Percentiles rank a stretch among this genome's conserved stretches.
Conservation (phyloP, 2,329 filamentous ascomycete species). For the Ceratocystis alfenasii region DNA sequence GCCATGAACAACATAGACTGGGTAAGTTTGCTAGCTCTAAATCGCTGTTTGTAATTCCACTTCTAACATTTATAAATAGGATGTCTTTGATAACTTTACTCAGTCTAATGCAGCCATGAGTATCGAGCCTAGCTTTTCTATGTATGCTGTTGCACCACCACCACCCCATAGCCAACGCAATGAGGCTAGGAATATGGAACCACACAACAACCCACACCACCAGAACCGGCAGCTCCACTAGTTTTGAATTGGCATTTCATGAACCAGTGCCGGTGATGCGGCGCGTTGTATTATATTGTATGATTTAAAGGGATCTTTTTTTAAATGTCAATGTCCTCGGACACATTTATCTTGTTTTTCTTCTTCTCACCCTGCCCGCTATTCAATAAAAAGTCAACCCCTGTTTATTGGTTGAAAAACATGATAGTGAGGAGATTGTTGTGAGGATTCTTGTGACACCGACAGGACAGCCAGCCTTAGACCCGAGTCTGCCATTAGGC, state of each 20-base stretch:
- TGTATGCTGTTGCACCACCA: neutral
- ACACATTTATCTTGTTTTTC: neutral
- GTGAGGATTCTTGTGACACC: too few species aligned
- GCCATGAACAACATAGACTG: constrained; percentile 35
- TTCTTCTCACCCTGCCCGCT: neutral
- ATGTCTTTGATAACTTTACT: constrained; percentile 45
- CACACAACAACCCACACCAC: neutral
- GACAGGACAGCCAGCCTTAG: too few species aligned
- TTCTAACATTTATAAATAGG: constrained; percentile 29
- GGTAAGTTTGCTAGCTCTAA: constrained; percentile 30
- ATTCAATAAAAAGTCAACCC: too few species aligned
- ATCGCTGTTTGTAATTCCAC: neutral
- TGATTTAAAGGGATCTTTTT: neutral
- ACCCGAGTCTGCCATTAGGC: too few species aligned
- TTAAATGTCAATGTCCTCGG: neutral
- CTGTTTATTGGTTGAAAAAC: too few species aligned
- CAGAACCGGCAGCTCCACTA: neutral
- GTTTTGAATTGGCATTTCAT: neutral
- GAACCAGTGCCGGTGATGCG: neutral
- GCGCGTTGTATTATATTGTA: constrained; percentile 1
- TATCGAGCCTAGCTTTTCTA: constrained; percentile 14
- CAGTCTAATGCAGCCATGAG: constrained; percentile 29
- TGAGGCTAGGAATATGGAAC: neutral
- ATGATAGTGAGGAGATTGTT: too few species aligned
- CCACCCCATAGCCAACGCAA: neutral